Conservation (phyloP, 2,329 filamentous ascomycete species). For the Nigrograna mackinnonii region DNA sequence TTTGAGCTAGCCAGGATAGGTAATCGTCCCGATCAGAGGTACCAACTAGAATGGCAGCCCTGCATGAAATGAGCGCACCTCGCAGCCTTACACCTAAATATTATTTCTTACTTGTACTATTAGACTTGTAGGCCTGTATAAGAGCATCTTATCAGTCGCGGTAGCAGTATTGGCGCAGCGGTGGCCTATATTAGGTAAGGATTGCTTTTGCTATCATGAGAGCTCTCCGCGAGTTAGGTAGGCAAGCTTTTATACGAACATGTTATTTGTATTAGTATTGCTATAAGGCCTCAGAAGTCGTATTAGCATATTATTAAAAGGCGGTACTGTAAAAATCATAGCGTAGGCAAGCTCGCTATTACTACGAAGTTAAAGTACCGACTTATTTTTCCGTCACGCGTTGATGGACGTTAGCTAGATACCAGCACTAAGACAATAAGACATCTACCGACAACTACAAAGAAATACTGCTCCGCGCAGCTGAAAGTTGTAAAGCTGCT, state of each 20-base stretch:
- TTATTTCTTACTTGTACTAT: constrained; percentile 6
- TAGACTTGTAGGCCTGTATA: constrained; percentile 7
- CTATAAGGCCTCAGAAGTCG: constrained; percentile 1
- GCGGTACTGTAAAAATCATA: too few species aligned
- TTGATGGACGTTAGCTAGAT: too few species aligned
- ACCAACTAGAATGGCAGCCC: constrained; percentile 1
- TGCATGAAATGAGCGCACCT: constrained; percentile 6
- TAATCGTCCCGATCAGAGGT: constrained; percentile 1
- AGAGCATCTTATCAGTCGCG: constrained; percentile 4
- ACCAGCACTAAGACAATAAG: too few species aligned
- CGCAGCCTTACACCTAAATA: constrained; percentile 9
- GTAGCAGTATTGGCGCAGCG: constrained; percentile 5
- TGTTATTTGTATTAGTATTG: constrained; percentile 8
- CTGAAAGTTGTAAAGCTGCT: too few species aligned
- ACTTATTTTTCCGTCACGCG: too few species aligned
- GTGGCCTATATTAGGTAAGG: constrained; percentile 4
- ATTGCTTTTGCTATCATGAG: constrained; percentile 4
- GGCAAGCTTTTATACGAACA: constrained; percentile 1
- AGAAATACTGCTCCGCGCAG: too few species aligned
- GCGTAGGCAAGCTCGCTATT: too few species aligned
- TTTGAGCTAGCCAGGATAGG: constrained; percentile 3
- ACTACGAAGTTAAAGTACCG: too few species aligned
- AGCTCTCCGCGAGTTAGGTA: constrained; percentile 1
- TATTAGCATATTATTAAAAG: too few species aligned
- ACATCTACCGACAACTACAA: too few species aligned